These are phyloP conservation scores for Talaromyces atroroseus DNA, from an alignment of 2,329 filamentous ascomycete species.

Conservation along the genomic window DNA sequence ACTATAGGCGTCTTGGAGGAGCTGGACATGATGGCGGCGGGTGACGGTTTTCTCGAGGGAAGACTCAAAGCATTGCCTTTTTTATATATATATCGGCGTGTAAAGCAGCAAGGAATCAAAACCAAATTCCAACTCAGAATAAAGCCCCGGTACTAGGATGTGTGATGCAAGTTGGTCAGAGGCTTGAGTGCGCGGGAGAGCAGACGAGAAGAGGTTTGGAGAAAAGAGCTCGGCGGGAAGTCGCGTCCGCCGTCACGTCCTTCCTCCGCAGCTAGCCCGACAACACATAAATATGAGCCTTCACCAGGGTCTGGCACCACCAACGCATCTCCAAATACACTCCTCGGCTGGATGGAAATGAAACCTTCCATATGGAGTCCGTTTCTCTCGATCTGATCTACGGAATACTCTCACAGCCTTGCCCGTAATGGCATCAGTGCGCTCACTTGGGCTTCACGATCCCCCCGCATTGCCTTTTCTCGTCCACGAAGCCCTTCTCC, in stretches of 20 bases:
- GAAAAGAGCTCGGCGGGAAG: slow-evolving; percentile 12
- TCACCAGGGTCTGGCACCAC: not conserved
- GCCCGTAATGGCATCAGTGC: slow-evolving; percentile 74
- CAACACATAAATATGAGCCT: slow-evolving; percentile 7
- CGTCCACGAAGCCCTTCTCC: slow-evolving; percentile 71
- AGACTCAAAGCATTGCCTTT: slow-evolving; percentile 5
- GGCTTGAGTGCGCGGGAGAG: not conserved
- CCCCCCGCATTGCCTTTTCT: slow-evolving; percentile 79
- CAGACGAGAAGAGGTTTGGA: not conserved
- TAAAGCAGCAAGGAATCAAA: not conserved
- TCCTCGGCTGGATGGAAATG: not conserved
- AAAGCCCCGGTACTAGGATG: not conserved
- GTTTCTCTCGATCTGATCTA: not conserved
- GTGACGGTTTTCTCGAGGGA: not conserved
- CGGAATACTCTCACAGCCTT: not conserved
- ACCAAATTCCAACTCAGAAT: not conserved
- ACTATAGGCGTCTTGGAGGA: slow-evolving; percentile 35
- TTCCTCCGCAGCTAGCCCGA: slow-evolving; percentile 6
- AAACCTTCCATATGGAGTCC: slow-evolving; percentile 8
- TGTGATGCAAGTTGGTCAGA: not conserved
- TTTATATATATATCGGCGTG: not conserved
- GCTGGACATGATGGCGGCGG: slow-evolving; percentile 25
- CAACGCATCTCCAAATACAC: not conserved
- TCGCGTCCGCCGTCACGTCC: slow-evolving; percentile 15
- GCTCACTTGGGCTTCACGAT: slow-evolving; percentile 84